Evolutionary conservation across 2,329 filamentous ascomycete species (phyloP), one percentile per base, ranked within the genome.

Genomic region (Scleromitrula shiraiana): DNA sequence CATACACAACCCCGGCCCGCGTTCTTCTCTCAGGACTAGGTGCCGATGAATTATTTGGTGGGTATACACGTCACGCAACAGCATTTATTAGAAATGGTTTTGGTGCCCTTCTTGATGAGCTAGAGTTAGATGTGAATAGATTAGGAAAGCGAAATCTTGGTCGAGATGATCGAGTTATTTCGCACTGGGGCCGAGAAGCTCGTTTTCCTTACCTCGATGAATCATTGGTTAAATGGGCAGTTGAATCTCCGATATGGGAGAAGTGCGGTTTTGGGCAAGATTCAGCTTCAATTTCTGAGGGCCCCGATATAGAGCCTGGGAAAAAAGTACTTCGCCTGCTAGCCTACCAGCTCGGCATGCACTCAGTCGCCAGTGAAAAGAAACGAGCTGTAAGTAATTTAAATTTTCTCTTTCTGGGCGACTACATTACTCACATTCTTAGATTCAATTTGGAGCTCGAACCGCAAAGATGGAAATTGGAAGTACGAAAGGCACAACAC

Each of bases 61-160:
- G 93, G 7, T 98, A 98, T 64, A 82, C 80, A 8, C 81, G 94
- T 7, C 93, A 98, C 60, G 77, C 80, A 2, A 79, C 80, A 3
- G 88, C 90, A 0, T 96, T 85, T 62, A 70, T 74, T 6, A 77
- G 83, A 7, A 68, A 70, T 15, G 85, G 88, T 0, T 88, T 88
- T 56, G 52, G 68, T 0, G 87, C 83, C 0, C 75, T 98, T 2
- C 69, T 90, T 4, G 78, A 87, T 1, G 91, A 98, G 66, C 76
- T 98, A 5, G 79, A 85, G 50, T 74, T 97, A 3, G 93, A 98
- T 53, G 83, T 97, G 30, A 73, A 78, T 40, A 80, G 94, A 20
- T 78, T 98, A 1, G 90, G 91, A 1, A 88, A 93, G 67, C 80
- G 93, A n/a, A 98, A 98, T 56, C 75, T 98, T 7, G 94, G 93